Percentiles rank a stretch among this genome's conserved stretches.
Evolutionary conservation across 192 early-diverging fungal genomes (phyloP).

Genomic region (Lobosporangium transversale): DNA sequence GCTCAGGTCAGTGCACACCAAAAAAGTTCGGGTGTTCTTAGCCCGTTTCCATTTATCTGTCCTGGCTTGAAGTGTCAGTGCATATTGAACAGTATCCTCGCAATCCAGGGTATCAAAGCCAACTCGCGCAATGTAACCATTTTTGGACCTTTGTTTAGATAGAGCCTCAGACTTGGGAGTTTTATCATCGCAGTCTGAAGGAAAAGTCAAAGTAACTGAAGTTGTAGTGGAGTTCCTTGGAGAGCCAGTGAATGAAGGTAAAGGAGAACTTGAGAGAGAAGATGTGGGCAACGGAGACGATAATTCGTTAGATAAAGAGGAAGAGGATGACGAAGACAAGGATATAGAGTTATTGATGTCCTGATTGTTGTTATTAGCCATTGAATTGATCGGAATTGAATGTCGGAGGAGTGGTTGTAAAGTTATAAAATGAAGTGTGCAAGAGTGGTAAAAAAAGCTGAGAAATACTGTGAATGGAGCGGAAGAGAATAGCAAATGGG

Average conservation of each 20-base stretch:
- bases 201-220: conserved; percentile 7
- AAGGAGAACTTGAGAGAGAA: background rate
- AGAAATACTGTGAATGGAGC: no score
- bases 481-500: no score
- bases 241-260: background rate
- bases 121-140: conserved; percentile 37
- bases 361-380: conserved; percentile 7
- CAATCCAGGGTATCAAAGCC: conserved; percentile 40
- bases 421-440: background rate
- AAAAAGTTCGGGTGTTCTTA: conserved; percentile 54
- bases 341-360: background rate
- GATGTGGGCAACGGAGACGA: conserved; percentile 3
- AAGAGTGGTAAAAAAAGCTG: background rate
- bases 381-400: no score
- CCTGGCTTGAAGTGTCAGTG: conserved; percentile 60
- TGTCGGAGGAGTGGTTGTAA: background rate
- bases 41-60: conserved; percentile 55
- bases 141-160: conserved; percentile 28
- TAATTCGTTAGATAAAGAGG: conserved; percentile 1
- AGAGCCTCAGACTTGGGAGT: conserved; percentile 18
- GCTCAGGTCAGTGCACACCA: conserved; percentile 63
- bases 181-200: background rate
- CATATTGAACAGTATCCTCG: conserved; percentile 49
- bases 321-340: conserved; percentile 8
- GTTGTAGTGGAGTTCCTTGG: conserved; percentile 21